Evolutionary conservation across 2,329 filamentous ascomycete genomes (phyloP), one percentile per base, ranked within the genome.

Genomic region (Chaetomiaceae sp.): DNA sequence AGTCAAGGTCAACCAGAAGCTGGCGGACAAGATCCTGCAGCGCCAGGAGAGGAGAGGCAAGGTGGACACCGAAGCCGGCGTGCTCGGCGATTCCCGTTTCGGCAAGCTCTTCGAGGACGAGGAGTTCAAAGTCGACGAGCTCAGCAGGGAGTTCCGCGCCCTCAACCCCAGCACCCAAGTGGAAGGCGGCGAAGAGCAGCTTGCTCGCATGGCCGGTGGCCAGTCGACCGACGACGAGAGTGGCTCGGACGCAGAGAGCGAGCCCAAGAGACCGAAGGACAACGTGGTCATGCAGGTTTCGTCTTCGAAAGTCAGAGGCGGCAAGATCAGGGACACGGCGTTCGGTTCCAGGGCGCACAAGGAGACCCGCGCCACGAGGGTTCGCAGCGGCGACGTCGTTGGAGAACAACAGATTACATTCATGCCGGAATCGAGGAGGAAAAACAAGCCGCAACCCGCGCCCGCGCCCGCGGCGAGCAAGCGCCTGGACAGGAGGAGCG

Each of bases 51-150:
- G 74, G 61, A 73, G 78, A 58, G 73, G 72, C 27, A 70, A 72
- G 47, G 71, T 79, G 42, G 80, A 83, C 51, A 70, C 71, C 43
- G 71, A 74, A 54, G 80, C 76, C 52, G 83, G 81, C 49, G 68
- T 95, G 29, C 79, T 98, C 44, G 80, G 79, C 49, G 93, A 98
- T 65, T 76, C 82, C 41, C 90, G 93, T 72, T 97, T 98, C 76
- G 78, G 78, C 56, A 81, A 83, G 57, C 69, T 98, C 51, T 98
- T 97, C 69, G 84, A 96, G 62, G 88, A 97, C 64, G 85, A 90
- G 58, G 90, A 95, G 47, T 97, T 95, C 65, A 79, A 79, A 58
- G 86, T 98, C 49, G 91, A 98, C 64, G 93, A 98, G 68, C 84
- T 71, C 32, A 94, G 84, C 53, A 76, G 81, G 59, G 91, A 97